Evolutionary conservation across 257 asterid genomes (phyloP), one percentile per base, ranked within the genome.

Genomic region (Sherardia arvensis): DNA sequence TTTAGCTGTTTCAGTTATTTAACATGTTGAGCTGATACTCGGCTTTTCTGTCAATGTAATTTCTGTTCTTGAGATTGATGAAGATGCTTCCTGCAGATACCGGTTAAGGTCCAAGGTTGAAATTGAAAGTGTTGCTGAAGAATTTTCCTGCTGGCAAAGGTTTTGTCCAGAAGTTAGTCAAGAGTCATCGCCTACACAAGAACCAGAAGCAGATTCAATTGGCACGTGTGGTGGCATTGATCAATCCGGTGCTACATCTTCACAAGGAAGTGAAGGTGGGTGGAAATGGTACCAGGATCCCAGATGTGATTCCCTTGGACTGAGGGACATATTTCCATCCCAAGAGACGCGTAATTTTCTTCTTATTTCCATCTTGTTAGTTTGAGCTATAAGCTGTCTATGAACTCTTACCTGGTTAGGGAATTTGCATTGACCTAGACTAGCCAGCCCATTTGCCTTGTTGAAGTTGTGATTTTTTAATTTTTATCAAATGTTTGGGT

Each of bases 251-350:
- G 76, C 70, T 36, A 75, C 85, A 30, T 68, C 95, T 72, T 75
- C 98, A 32, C 79, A 65, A 40, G 91, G 86, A 63, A 80, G 68
- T 67, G 65, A 7, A 64, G 20, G 43, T 58, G 96, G 98, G 60
- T 92, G 95, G 95, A 71, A 66, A 21, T 92, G 98, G 98, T 61
- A 70, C 58, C 83, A 80, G 68, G 98, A 92, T 82, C 98, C 95
- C 15, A 83, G 98, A 69, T 71, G 87, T 75, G 75, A 83, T 73
- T 91, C 90, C 80, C 95, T 91, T 51, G 98, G 98, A 65, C 78
- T 77, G 26, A 79, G 98, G 69, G 96, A 90, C 61, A 83, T 91
- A 61, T 91, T 91, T 73, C 90, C 96, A 2, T 79, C 94, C 32
- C 74, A 76, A 60, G 66, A 78, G 58, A 72, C 67, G 28, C 96